These are phyloP conservation scores for Talaromyces sp. DNA, from an alignment of 2,329 filamentous ascomycete genomes.

Conservation along the genomic window DNA sequence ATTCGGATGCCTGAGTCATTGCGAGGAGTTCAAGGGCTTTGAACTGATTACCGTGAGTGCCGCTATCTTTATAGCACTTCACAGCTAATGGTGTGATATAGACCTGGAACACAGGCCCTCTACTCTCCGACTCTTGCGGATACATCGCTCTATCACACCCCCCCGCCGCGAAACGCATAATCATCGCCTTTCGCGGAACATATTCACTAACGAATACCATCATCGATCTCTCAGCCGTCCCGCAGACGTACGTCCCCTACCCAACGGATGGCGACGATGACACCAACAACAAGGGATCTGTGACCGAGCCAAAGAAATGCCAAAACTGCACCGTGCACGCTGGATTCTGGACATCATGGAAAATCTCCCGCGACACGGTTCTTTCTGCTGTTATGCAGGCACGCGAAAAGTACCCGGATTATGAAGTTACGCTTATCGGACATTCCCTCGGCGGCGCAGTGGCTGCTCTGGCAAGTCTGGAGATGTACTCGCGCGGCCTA, in stretches of 20 bases:
- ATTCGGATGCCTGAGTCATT: constrained; percentile 82
- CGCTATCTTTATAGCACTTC: neutral
- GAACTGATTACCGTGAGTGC: constrained; percentile 63
- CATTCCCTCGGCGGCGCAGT: constrained; percentile 93
- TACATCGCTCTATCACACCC: constrained; percentile 85
- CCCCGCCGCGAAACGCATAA: constrained; percentile 60
- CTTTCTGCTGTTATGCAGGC: constrained; percentile 65
- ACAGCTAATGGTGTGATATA: constrained; percentile 26
- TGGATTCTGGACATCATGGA: constrained; percentile 86
- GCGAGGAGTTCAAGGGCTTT: constrained; percentile 76
- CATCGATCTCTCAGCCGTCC: constrained; percentile 81
- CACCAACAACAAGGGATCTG: constrained; percentile 22
- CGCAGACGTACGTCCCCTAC: constrained; percentile 89
- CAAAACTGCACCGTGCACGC: constrained; percentile 87
- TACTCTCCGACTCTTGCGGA: constrained; percentile 87
- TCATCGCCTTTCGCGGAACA: constrained; percentile 90
- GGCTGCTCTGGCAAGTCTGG: constrained; percentile 79
- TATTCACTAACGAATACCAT: constrained; percentile 93
- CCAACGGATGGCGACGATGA: constrained; percentile 52
- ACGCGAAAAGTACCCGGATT: constrained; percentile 63
- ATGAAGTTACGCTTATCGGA: constrained; percentile 75
- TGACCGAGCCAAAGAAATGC: constrained; percentile 57
- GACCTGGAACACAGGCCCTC: constrained; percentile 85
- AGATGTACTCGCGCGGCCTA: constrained; percentile 76
- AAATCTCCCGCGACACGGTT: constrained; percentile 67